Conservation (phyloP, 345 rosid species). For the Nasturtium officinale region DNA sequence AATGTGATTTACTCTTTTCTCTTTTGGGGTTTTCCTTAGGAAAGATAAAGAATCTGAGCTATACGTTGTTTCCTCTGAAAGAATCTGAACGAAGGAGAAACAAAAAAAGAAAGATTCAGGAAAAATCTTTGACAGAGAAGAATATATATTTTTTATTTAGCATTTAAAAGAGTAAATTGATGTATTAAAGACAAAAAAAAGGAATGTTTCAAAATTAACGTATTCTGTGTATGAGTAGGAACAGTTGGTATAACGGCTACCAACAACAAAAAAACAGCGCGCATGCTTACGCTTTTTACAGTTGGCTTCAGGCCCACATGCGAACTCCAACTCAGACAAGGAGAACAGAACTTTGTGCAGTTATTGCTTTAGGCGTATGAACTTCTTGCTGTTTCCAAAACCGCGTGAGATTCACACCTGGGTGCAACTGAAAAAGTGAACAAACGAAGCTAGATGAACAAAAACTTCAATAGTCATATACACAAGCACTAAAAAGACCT, state of each 20-base stretch:
- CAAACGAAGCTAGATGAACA: too few species aligned
- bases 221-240: neutral
- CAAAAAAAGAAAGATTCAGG: neutral
- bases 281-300: constrained; percentile 29
- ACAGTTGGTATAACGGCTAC: constrained; percentile 28
- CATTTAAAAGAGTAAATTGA: neutral
- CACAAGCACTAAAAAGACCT: too few species aligned
- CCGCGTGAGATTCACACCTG: neutral
- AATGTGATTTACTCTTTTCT: neutral
- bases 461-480: too few species aligned
- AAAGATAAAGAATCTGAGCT: constrained; percentile 32
- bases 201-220: neutral
- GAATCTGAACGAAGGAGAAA: constrained; percentile 25
- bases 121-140: constrained; percentile 22
- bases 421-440: too few species aligned
- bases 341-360: constrained; percentile 21
- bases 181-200: neutral
- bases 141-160: neutral
- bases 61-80: constrained; percentile 37
- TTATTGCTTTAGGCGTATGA: neutral
- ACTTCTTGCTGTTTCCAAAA: constrained; percentile 2
- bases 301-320: constrained; percentile 33
- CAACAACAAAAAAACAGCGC: constrained; percentile 33
- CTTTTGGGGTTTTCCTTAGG: neutral
- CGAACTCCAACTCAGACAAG: neutral